Evolutionary conservation across 176 grass and related monocot species (phyloP).

Genomic region (Aegilops longissima): DNA sequence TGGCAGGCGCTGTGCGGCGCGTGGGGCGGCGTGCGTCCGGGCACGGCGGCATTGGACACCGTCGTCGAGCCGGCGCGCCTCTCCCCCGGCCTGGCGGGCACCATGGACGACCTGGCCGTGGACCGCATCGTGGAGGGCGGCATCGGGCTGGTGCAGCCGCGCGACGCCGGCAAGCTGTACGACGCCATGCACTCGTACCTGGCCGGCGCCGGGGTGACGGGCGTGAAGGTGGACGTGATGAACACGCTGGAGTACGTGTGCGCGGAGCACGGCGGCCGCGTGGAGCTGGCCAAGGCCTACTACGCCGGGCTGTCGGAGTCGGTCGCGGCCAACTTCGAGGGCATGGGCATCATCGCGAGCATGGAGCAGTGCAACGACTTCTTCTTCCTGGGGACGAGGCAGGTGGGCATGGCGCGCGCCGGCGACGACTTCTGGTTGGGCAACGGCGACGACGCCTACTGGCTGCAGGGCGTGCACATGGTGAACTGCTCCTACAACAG

Average conservation of each 20-base stretch:
- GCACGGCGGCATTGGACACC: conserved; percentile 19
- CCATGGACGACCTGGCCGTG: too few species aligned
- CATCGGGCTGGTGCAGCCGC: too few species aligned
- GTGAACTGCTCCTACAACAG: conserved; percentile 85
- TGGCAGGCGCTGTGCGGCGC: too few species aligned
- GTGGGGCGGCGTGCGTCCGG: too few species aligned
- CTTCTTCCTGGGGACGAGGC: conserved; percentile 56
- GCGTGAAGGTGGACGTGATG: too few species aligned
- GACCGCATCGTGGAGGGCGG: too few species aligned
- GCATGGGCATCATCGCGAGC: conserved; percentile 52
- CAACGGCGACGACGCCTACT: conserved; percentile 30
- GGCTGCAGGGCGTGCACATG: conserved; percentile 81
- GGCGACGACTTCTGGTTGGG: too few species aligned
- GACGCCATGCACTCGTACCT: too few species aligned
- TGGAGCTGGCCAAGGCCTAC: conserved; percentile 62
- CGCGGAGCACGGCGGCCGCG: conserved; percentile 51
- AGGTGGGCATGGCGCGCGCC: not conserved
- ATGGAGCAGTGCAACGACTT: conserved; percentile 47
- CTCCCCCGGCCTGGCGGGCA: too few species aligned
- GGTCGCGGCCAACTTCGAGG: conserved; percentile 43
- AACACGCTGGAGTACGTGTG: too few species aligned
- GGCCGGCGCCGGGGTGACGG: too few species aligned
- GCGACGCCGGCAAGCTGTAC: too few species aligned
- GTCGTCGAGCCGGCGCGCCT: not conserved
- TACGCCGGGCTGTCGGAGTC: conserved; percentile 50